phyloP scores from a whole-genome alignment of 2,329 filamentous ascomycete genomes.

The Fusarium sp. region DNA sequence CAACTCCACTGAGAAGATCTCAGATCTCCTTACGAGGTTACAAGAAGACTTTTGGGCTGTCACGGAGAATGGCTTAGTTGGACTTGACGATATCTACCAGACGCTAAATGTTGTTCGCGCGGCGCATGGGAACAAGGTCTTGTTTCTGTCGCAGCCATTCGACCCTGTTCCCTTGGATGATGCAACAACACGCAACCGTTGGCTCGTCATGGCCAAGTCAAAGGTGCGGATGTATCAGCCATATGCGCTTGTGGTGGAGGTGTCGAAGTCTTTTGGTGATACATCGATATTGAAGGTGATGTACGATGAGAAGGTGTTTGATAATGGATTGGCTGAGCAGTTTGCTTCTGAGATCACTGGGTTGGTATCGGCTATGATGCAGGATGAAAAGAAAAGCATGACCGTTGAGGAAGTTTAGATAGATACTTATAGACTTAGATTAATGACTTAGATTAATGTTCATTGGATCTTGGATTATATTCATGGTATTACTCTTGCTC shows the following conservation, averaged over 20 bases:
- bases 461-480: not conserved
- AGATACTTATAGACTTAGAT: not conserved
- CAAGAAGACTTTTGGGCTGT: constrained; percentile 1
- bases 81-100: not conserved
- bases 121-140: not conserved
- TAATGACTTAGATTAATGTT: not conserved
- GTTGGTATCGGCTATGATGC: not conserved
- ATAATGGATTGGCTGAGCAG: not conserved
- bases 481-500: no score
- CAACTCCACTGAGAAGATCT: not conserved
- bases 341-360: not conserved
- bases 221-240: not conserved
- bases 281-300: not conserved
- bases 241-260: not conserved
- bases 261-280: not conserved
- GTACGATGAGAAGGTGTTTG: not conserved
- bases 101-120: not conserved
- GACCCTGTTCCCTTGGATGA: not conserved
- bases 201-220: not conserved
- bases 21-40: not conserved
- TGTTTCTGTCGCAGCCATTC: not conserved
- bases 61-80: not conserved
- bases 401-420: not conserved
- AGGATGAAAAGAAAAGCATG: not conserved
- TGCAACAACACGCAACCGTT: not conserved